Evolutionary conservation across 1,284 basidiomycete species (phyloP), one percentile per base, ranked within the genome.

Genomic region (Moesziomyces globuligerus): DNA sequence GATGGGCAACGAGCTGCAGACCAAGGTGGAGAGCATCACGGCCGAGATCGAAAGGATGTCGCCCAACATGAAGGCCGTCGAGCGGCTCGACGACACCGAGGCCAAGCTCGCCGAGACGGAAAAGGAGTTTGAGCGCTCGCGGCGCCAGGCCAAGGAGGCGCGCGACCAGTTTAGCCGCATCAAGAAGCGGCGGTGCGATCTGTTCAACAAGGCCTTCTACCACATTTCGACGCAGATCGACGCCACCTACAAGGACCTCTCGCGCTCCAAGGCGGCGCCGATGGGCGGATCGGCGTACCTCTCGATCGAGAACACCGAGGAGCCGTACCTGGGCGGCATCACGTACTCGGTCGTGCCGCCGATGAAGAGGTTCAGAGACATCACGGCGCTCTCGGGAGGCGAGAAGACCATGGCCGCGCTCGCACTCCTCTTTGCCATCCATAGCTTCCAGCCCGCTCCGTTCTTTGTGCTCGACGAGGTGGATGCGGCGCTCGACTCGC

Each of bases 391-490:
- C 6, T 98, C 94, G 0, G 96, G 95, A 50, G 96, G 96, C 23
- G 96, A 99, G 83, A 98, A 98, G 85, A 98, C 95, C 0, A 95
- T 98, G 67, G 96, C 96, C 4, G 95, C 96, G 7, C 85, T 98
- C 18, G 94, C 95, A 0, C 85, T 99, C 18, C 86, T 98, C 25
- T 98, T 98, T 80, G 93, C 95, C 13, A 96, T 98, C 56, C 95
- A 98, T 67, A 72, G 59, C 76, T 98, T 93, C 83, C 94, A 95
- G 82, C 96, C 96, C 1, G 93, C 95, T 1, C 96, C 96, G 0
- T 98, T 98, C 86, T 98, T 98, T 82, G 95, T 98, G 11, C 86
- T 99, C 20, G 96, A 99, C 82, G 96, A 99, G 83, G 94, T 98
- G 11, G 95, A 98, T 76, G 95, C 96, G 1, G 95, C 96, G 0